Percentiles rank a stretch among this genome's conserved stretches.
Evolutionary conservation across 345 rosid species (phyloP).

Genomic region (Linum tenue): DNA sequence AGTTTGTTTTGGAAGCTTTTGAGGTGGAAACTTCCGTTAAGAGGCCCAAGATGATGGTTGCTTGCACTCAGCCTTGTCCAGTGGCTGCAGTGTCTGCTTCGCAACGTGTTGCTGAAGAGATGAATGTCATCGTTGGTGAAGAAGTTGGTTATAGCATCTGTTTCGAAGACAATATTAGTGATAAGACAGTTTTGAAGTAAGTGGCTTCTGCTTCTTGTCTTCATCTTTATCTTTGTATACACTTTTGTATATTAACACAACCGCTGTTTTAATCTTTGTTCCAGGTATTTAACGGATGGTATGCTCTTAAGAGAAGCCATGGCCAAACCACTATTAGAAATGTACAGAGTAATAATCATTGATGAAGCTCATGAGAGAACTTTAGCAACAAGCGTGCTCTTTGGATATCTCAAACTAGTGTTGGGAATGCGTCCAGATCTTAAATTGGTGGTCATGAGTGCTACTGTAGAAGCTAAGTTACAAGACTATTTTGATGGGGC

Average conservation of each 20-base stretch:
- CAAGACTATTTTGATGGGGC: constrained; percentile 79
- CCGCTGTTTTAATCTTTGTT: not conserved
- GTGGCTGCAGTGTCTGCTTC: constrained; percentile 99
- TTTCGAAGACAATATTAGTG: constrained; percentile 83
- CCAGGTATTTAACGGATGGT: constrained; percentile 95
- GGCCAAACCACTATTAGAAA: constrained; percentile 93
- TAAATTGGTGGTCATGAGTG: constrained; percentile 97
- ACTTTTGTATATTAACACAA: not conserved
- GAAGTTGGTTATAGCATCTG: constrained; percentile 99
- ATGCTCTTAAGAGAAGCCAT: constrained; percentile 97
- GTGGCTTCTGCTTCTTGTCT: constrained; percentile 11
- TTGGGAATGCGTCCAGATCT: constrained; percentile 66
- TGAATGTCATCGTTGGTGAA: constrained; percentile 94
- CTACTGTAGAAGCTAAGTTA: constrained; percentile 92
- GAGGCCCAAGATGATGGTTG: constrained; percentile 78
- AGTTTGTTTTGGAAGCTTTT: constrained; percentile 83
- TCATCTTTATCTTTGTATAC: not conserved
- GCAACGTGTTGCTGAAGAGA: constrained; percentile 98
- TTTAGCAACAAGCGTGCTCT: constrained; percentile 75
- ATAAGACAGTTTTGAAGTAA: constrained; percentile 87
- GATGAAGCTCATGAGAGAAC: constrained; percentile 99
- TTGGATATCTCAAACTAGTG: constrained; percentile 90
- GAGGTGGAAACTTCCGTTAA: constrained; percentile 70
- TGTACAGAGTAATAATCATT: constrained; percentile 89
- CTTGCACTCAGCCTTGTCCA: constrained; percentile 94